Evolutionary conservation across 1,139 yeast species (phyloP), one percentile per base, ranked within the genome.

Genomic region (Diutina neorugosa): DNA sequence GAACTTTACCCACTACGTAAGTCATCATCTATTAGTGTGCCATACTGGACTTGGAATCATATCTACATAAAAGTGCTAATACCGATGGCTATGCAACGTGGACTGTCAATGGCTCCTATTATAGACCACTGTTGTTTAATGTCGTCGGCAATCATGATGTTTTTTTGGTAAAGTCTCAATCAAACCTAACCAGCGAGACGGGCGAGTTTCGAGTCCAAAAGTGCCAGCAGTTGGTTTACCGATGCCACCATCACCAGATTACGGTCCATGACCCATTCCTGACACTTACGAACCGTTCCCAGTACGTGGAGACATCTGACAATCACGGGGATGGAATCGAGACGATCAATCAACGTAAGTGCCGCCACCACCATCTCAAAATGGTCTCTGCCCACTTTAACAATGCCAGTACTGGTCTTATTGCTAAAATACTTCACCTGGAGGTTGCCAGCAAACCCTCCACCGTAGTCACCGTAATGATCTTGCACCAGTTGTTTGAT

Each of bases 251-350:
- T 4, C 21, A 4, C 20, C 49, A 65, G 62, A 54, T 73, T 76
- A 57, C 77, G 65, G 60, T 71, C 60, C 57, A 82, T 77, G 0
- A 86, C 84, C 56, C 73, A 80, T 59, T 82, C 77, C 63, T 90
- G 95, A 61, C 95, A 78, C 63, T 89, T 89, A 63, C 84, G 85
- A 50, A 93, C 90, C 0, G 98, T 90, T 0, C 97, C 98, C 61
- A 96, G 84, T 0, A 88, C 82, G 57, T 86, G 84, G 2, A 78
- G 69, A 44, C 88, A 83, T 54, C 82, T 73, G 8, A 90, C 65
- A 4, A 85, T 76, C 9, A 84, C 81, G 4, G 71, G 69, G 41
- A 65, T 64, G n/a, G 77, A 80, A 34, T 75, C 82, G 1, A 89
- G 61, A 31, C 69, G 68, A 50, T 71, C 74, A n/a, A 89, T 78